Base-by-base conservation (phyloP, 2,329 filamentous ascomycete species). In the Fusarium burgessii region DNA sequence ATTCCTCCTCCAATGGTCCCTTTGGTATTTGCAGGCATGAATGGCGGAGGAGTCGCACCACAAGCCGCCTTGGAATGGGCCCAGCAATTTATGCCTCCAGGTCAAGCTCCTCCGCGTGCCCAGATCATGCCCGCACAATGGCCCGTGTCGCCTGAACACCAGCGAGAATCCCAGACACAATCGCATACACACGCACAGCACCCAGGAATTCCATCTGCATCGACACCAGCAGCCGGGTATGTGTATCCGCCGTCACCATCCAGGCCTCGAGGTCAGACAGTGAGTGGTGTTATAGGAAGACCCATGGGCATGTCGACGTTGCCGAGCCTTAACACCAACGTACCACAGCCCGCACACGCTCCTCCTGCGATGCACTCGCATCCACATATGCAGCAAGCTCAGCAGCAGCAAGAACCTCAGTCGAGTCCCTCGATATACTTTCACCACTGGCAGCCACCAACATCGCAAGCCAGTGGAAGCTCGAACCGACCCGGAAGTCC, bases 401-500 rank as follows among this genome's bases (percentile, higher is more conserved):
- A 89, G 58, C 58, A 86, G 35, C 67, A 87, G 64, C 89, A 92
- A 72, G 89, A 90, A 36, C 27, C 69, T 15, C 74, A 76, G 70
- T 87, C 89, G 20, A 93, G 92, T 42, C 90, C 92, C 1, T 92
- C 91, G 25, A 92, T 97, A 50, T 96, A 93, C 80, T 97, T 97
- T 79, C 93, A 97, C 78, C 93, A 97, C 78, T 97, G 94, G 94
- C 92, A 95, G 65, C 94, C 94, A 47, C 94, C 94, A 17, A 88
- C 86, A 25, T 88, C 89, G 69, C 87, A 92, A 80, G 84, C 85
- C 70, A 86, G 87, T 65, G 82, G 86, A 66, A 83, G 86, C 78
- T 85, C 87, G 62, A 89, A 90, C 76, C 90, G 92, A 78, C 91
- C 92, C 66, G 88, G 88, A 76, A 92, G 92, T 68, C 91, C 93